These are phyloP conservation scores for Neoarthrinium moseri DNA, from an alignment of 2,329 filamentous ascomycete genomes.

Conservation along the genomic window DNA sequence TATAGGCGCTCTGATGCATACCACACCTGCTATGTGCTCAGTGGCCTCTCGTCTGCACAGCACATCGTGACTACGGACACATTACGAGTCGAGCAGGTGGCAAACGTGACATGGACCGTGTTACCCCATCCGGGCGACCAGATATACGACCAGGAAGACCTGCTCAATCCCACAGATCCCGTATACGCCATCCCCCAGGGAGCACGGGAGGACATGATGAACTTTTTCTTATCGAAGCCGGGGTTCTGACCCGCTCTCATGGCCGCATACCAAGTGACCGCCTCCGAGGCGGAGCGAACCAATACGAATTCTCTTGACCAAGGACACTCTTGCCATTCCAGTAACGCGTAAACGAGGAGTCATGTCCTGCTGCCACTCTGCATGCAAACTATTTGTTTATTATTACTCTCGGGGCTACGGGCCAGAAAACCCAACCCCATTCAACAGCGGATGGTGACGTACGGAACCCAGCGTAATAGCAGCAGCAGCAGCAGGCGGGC, in stretches of 20 bases:
- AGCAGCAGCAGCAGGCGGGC: too few species aligned
- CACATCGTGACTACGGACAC: conserved; percentile 49
- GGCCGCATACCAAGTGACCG: conserved; percentile 30
- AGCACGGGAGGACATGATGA: conserved; percentile 61
- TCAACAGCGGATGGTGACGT: too few species aligned
- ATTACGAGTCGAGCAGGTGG: conserved; percentile 37
- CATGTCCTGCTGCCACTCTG: too few species aligned
- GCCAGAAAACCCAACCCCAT: too few species aligned
- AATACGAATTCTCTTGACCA: conserved; percentile 19
- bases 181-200: conserved; percentile 80
- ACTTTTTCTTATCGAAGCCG: conserved; percentile 61
- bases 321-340: too few species aligned
- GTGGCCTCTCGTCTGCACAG: conserved; percentile 80
- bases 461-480: too few species aligned
- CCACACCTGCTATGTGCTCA: conserved; percentile 89
- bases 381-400: too few species aligned
- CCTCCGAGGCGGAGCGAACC: conserved; percentile 27
- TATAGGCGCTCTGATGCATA: conserved; percentile 77
- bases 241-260: conserved; percentile 48
- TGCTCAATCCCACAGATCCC: conserved; percentile 72
- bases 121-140: conserved; percentile 54
- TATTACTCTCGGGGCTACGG: too few species aligned
- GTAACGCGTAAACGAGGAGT: too few species aligned
- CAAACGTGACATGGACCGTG: conserved; percentile 35
- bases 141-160: conserved; percentile 70